Base-by-base conservation (phyloP, 2,329 filamentous ascomycete species). In the Coniella vitis region DNA sequence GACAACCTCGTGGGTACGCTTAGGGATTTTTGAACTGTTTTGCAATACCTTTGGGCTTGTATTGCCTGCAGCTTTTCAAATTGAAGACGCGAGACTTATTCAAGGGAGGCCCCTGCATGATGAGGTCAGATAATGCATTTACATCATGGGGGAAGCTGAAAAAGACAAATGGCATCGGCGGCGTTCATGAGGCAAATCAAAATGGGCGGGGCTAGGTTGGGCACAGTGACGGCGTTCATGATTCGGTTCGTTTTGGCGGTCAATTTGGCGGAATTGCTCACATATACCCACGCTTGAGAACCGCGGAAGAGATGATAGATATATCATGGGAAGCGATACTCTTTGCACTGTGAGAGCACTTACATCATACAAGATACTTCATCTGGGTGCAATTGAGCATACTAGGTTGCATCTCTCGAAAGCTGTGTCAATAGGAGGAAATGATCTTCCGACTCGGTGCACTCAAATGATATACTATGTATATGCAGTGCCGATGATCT, bases 1-100 rank as follows among this genome's bases (percentile, higher is more conserved):
- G 93, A 98, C 67, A 86, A 93, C 45, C 73, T 95, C 56, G 83
- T 97, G 40, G 85, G 85, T 21, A 77, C 93, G 12, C 76, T 97
- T 57, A 76, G 87, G 54, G 93, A 98, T 63, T 90, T 79, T 58
- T 89, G 63, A 73, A 40, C 22, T 39, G 37, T 35, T 7, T 36
- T 17, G 41, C 32, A 22, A 17, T 32, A 45, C 34, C 17, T 47
- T 32, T n/a, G n/a, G 22, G 46, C 37, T 36, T 46, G 22, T 44
- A 29, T 38, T 42, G 22, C 22, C 21, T 13, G 13, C 34, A 20
- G 22, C 12, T 34, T 32, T 31, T 20, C 14, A 14, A 25, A 22
- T 38, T 14, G 36, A 25, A 20, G 35, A 13, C 8, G 25, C 40
- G 17, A 7, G 17, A 14, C 25, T 36, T n/a, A n/a, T n/a, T n/a